Percentiles rank a stretch among this genome's conserved stretches.
These are phyloP conservation scores for Yamadazyma philogaea DNA, from an alignment of 805 yeast genomes.

Conservation along the genomic window DNA sequence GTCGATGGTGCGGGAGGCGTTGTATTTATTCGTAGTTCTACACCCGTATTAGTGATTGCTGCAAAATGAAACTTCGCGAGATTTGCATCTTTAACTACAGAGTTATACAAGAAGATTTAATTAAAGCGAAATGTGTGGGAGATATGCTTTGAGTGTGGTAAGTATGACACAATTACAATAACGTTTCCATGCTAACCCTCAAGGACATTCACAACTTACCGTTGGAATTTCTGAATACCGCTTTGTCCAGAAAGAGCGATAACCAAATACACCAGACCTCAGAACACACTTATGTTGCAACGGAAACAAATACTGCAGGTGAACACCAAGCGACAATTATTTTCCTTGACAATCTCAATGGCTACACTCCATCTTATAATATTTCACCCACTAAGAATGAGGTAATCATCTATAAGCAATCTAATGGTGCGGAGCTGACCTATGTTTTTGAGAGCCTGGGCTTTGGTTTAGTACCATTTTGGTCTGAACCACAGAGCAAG, in stretches of 20 bases:
- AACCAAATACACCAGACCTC: not conserved
- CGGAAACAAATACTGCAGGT: not conserved
- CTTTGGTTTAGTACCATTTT: constrained; percentile 77
- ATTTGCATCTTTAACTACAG: not conserved
- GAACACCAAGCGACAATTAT: constrained; percentile 7
- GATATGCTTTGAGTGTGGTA: constrained; percentile 50
- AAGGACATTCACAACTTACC: constrained; percentile 29
- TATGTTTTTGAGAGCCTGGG: constrained; percentile 53
- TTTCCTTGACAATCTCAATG: constrained; percentile 8
- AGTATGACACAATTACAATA: constrained; percentile 7
- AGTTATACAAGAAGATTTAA: too few relatives aligned
- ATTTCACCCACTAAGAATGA: constrained; percentile 60
- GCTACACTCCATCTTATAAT: constrained; percentile 46
- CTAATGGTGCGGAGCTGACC: constrained; percentile 8
- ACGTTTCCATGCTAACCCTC: not conserved
- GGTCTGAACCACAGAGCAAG: constrained; percentile 49
- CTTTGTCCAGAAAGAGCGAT: constrained; percentile 1
- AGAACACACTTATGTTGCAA: not conserved
- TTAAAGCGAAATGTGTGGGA: constrained; percentile 54
- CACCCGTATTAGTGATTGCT: too few relatives aligned
- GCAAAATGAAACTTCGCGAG: not conserved
- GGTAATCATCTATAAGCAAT: constrained; percentile 31
- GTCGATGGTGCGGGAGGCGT: too few relatives aligned
- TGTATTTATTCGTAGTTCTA: too few relatives aligned
- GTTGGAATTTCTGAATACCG: constrained; percentile 24